Evolutionary conservation across 1,139 yeast species (phyloP).

Genomic region (Pichia sp.): DNA sequence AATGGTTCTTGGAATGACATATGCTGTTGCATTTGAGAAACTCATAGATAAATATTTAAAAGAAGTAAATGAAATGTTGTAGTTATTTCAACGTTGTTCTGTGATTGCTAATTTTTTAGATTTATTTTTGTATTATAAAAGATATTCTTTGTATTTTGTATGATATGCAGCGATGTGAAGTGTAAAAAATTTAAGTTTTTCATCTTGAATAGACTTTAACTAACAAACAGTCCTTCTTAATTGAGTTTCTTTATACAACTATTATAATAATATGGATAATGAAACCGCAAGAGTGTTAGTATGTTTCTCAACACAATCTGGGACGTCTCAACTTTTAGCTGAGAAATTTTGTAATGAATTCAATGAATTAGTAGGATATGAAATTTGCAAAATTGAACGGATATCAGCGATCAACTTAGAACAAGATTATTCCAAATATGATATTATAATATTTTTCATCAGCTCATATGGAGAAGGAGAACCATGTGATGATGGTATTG

Average conservation of each 20-base stretch:
- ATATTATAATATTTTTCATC: constrained; percentile 57
- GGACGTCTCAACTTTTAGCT: constrained; percentile 93
- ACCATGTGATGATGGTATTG: constrained; percentile 86
- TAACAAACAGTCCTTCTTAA: background rate
- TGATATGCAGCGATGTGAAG: too few species aligned
- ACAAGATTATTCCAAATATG: background rate
- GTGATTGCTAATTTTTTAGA: too few species aligned
- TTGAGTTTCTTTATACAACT: background rate
- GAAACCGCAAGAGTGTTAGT: constrained; percentile 33
- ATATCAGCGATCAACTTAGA: background rate
- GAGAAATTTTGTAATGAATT: constrained; percentile 44
- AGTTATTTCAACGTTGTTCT: background rate
- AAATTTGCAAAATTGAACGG: background rate
- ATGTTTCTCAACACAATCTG: constrained; percentile 94
- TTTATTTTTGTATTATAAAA: too few species aligned
- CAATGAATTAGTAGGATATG: background rate
- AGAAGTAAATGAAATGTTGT: constrained; percentile 4
- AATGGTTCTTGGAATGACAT: constrained; percentile 44
- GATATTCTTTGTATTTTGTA: background rate
- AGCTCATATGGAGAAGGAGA: constrained; percentile 99
- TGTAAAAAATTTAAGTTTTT: background rate
- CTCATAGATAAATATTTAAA: constrained; percentile 24
- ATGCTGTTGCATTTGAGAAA: constrained; percentile 48
- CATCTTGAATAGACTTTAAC: too few species aligned
- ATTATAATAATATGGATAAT: background rate